These are phyloP conservation scores for Galeopsis tetrahit DNA, from an alignment of 257 asterid genomes.

Conservation along the genomic window DNA sequence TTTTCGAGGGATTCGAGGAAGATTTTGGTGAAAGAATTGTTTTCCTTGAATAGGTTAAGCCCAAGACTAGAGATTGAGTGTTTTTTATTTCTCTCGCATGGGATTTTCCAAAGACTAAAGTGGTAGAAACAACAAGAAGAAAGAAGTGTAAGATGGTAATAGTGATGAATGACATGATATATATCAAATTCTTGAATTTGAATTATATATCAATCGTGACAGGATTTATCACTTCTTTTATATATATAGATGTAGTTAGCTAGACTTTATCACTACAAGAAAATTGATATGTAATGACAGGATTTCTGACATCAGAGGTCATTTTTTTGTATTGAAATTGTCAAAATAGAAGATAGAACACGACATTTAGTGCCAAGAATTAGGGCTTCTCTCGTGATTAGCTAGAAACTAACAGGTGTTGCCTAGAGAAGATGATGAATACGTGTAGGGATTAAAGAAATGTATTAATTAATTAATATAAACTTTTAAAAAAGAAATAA, in stretches of 20 bases:
- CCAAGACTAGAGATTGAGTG: slow-evolving; percentile 49
- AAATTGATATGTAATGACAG: too few species aligned
- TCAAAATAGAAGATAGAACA: too few species aligned
- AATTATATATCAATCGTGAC: not conserved
- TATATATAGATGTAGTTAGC: slow-evolving; percentile 13
- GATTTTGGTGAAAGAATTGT: slow-evolving; percentile 42
- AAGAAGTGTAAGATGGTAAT: slow-evolving; percentile 23
- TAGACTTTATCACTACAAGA: too few species aligned
- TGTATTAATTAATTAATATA: not conserved
- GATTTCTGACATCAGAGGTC: too few species aligned
- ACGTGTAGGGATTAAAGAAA: slow-evolving; percentile 8
- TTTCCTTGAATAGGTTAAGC: slow-evolving; percentile 50
- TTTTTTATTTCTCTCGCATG: slow-evolving; percentile 41
- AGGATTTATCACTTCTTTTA: too few species aligned
- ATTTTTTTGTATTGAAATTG: too few species aligned
- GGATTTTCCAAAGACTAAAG: slow-evolving; percentile 32
- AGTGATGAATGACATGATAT: slow-evolving; percentile 27
- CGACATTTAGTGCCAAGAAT: not conserved
- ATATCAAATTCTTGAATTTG: not conserved
- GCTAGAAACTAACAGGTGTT: slow-evolving; percentile 36
- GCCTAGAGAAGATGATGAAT: slow-evolving; percentile 36
- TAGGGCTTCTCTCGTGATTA: slow-evolving; percentile 32
- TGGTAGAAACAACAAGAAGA: slow-evolving; percentile 32
- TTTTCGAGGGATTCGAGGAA: slow-evolving; percentile 23
- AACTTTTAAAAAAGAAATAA: not conserved